Base-by-base conservation (phyloP, 306 rosid species). In the Betula pendula region DNA sequence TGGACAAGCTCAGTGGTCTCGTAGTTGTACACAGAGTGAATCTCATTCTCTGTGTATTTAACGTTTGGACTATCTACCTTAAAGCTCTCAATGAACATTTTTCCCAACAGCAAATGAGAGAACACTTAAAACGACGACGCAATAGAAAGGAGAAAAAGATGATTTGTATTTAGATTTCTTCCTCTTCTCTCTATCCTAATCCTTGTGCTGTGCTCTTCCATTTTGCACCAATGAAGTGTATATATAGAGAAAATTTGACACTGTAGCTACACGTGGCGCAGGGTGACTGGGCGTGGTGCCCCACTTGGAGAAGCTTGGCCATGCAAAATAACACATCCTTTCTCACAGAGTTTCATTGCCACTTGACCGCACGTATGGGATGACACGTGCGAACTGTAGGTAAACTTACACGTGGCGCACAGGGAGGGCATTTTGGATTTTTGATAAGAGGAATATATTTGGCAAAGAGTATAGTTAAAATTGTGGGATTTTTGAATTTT, bases 1-100 rank as follows among this genome's bases (percentile, higher is more conserved):
- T 95, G 99, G 25, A 92, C 91, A 35, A 95, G 96, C 85, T 92
- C 97, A 0, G 99, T 92, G 75, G 99, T 95, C 66, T 92, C 94
- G 25, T 95, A 95, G 49, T 81, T 87, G 87, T 95, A 95, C 47
- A 90, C 88, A 10, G 99, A 95, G 4, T 89, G 92, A 82, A 95
- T 95, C 90, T 92, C 96, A 63, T 80, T 63, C 49, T 88, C 94
- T 0, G 91, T 81, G 89, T 90, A 95, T 51, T 76, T 85, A 0
- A 95, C 97, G 68, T 92, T 88, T 0, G 99, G 96, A 71, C 93
- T 88, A 58, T 95, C 99, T 0, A 95, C 99, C 91, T 92, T 89
- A 2, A 95, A 95, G 33, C 84, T 90, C 44, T 92, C 97, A 48
- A 95, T 88, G 55, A 95, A 95, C 99, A 95, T 90, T 71, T 75